These are phyloP conservation scores for Tulasnella sp. DNA, from an alignment of 768 basidiomycete species.

Conservation along the genomic window DNA sequence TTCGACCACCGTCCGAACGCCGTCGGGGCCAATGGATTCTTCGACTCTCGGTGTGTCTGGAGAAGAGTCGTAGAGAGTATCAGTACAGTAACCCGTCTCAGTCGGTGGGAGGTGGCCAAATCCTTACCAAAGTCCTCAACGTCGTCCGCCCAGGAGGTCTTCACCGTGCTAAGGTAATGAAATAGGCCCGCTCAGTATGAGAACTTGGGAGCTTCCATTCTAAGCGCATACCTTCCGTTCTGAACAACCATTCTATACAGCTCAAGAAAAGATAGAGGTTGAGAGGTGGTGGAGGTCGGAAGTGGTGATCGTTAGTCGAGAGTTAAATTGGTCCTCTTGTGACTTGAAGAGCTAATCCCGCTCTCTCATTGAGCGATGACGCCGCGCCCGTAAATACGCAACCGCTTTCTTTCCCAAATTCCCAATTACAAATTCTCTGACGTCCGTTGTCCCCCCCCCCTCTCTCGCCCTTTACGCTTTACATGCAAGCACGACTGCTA, in stretches of 20 bases:
- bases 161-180: slow-evolving; percentile 35
- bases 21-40: slow-evolving; percentile 79
- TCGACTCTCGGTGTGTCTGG: slow-evolving; percentile 35
- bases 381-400: not conserved
- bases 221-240: not conserved
- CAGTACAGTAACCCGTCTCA: not conserved
- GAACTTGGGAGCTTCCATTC: too few species aligned
- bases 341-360: not conserved
- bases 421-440: not conserved
- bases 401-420: not conserved
- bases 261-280: not conserved
- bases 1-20: slow-evolving; percentile 79
- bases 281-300: not conserved
- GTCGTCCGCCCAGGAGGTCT: slow-evolving; percentile 87
- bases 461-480: not conserved
- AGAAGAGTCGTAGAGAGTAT: not conserved
- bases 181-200: too few species aligned
- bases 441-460: not conserved
- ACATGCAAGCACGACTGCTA: slow-evolving; percentile 6
- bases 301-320: not conserved
- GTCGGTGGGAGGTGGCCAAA: not conserved
- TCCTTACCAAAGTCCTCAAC: slow-evolving; percentile 68
- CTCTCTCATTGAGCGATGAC: not conserved
- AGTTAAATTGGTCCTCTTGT: slow-evolving; percentile 4
- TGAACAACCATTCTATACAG: not conserved